Percentiles rank a stretch among this genome's conserved stretches.
phyloP scores from a whole-genome alignment of 2,329 filamentous ascomycete genomes.

The Aspergillus fischeri region DNA sequence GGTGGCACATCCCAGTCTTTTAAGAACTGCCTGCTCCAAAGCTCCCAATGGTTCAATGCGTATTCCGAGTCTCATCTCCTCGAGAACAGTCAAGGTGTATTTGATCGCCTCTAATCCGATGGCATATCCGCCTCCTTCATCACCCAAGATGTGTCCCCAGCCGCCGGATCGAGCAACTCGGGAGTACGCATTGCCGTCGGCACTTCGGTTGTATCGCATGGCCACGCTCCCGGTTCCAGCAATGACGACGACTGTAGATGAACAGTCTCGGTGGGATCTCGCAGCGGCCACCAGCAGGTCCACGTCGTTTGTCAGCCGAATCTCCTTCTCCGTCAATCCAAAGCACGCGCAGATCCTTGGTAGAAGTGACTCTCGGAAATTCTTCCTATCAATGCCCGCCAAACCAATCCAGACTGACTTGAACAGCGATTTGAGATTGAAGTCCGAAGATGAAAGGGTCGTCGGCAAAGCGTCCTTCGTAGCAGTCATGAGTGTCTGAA shows the following conservation, averaged over 20 bases:
- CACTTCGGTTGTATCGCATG: constrained; percentile 33
- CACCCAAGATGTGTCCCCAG: constrained; percentile 44
- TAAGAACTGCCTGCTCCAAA: constrained; percentile 13
- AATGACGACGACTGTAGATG: constrained; percentile 34
- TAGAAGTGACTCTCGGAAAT: constrained; percentile 24
- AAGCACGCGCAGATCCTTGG: constrained; percentile 26
- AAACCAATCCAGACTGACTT: constrained; percentile 37
- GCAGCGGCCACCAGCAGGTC: constrained; percentile 34
- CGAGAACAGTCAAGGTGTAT: constrained; percentile 27
- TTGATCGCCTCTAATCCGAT: constrained; percentile 38
- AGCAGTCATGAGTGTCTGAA: constrained; percentile 24
- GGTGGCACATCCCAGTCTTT: constrained; percentile 7
- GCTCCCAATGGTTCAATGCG: neutral
- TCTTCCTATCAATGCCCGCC: constrained; percentile 39
- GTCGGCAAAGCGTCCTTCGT: constrained; percentile 13
- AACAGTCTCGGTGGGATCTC: constrained; percentile 6
- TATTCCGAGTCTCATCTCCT: constrained; percentile 20
- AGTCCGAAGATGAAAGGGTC: neutral
- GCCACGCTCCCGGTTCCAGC: constrained; percentile 44
- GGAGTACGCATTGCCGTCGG: constrained; percentile 10
- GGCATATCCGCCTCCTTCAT: constrained; percentile 42
- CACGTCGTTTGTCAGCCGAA: constrained; percentile 40
- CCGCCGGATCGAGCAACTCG: constrained; percentile 38
- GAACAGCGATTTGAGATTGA: constrained; percentile 16
- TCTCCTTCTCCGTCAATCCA: constrained; percentile 12